Conservation (phyloP, 2,329 filamentous ascomycete species). For the Colletotrichum siamense region DNA sequence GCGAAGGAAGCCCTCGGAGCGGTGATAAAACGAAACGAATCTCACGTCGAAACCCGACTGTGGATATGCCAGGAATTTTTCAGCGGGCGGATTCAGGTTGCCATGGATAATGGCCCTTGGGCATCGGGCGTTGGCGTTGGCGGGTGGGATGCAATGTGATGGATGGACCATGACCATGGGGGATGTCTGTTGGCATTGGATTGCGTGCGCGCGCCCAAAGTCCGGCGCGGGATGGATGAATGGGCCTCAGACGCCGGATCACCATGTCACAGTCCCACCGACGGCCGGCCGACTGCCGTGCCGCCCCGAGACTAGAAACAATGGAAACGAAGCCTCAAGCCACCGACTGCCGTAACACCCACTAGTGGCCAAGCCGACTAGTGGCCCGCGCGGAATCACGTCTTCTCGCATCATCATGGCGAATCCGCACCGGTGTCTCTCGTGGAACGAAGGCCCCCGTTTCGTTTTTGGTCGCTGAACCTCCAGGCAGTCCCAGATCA, state of each 20-base stretch:
- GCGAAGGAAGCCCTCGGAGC: background rate
- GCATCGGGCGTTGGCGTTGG: background rate
- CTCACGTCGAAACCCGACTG: slow-evolving; percentile 1
- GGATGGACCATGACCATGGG: background rate
- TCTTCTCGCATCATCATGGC: slow-evolving; percentile 20
- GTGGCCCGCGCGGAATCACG: slow-evolving; percentile 18
- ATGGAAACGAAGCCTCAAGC: background rate
- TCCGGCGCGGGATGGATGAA: background rate
- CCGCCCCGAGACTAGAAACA: slow-evolving; percentile 2
- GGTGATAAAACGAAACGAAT: slow-evolving; percentile 4
- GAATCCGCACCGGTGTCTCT: slow-evolving; percentile 1
- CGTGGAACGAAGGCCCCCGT: background rate
- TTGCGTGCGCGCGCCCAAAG: background rate
- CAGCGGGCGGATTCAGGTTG: background rate
- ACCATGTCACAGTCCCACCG: background rate
- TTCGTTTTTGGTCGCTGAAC: background rate
- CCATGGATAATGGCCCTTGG: slow-evolving; percentile 3
- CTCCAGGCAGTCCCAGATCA: background rate
- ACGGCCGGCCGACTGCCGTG: slow-evolving; percentile 20
- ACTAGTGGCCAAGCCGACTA: slow-evolving; percentile 9
- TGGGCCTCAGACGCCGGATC: background rate
- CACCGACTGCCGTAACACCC: slow-evolving; percentile 6
- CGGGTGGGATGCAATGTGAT: background rate
- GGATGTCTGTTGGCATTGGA: background rate
- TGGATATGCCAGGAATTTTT: slow-evolving; percentile 3